Base-by-base conservation (phyloP, 2,329 filamentous ascomycete genomes). In the Fusarium anguioides region DNA sequence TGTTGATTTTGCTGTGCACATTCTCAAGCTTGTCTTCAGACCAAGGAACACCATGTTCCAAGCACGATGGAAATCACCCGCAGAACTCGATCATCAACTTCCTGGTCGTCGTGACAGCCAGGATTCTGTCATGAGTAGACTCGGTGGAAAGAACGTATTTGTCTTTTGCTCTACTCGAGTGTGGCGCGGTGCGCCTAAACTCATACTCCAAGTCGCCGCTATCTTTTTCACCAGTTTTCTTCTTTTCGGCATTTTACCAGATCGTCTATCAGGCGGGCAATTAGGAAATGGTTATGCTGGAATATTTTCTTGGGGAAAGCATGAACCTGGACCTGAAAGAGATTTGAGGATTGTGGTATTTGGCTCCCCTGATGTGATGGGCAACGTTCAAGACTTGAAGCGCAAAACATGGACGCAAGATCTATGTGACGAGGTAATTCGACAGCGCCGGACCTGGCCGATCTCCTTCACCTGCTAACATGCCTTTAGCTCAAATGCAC, bases 311-410 rank as follows among this genome's bases (percentile, higher is more conserved):
- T 76, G 72, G 70, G 40, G 37, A 14, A 45, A 24, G 17, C 48
- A 63, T n/a, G 61, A 68, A 31, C 56, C 59, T 9, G 26, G 61
- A n/a, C 72, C 62, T 6, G 76, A 76, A 8, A 76, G 46, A 26
- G 59, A 81, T 4, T 58, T 86, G 60, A 80, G 84, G 51, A 76
- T 86, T 9, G 83, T 86, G 10, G 82, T 84, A 8, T 86, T 86
- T 68, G 84, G 84, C 11, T 78, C 78, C 5, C 78, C 79, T 6
- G 83, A 84, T 57, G 75, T 83, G n/a, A 79, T 81, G 39, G 81
- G 81, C 14, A 82, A 81, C 33, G 75, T 79, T 10, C 64, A 70
- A 31, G 68, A 77, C 20, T 66, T 69, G 27, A 60, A 57, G 47
- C 66, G 60, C 33, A 76, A 66, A 23, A 72, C 79, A 6, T 86